Percentiles rank a stretch among this genome's conserved stretches.
Conservation (phyloP, 2,329 filamentous ascomycete genomes). For the Trichoderma endophyticum region DNA sequence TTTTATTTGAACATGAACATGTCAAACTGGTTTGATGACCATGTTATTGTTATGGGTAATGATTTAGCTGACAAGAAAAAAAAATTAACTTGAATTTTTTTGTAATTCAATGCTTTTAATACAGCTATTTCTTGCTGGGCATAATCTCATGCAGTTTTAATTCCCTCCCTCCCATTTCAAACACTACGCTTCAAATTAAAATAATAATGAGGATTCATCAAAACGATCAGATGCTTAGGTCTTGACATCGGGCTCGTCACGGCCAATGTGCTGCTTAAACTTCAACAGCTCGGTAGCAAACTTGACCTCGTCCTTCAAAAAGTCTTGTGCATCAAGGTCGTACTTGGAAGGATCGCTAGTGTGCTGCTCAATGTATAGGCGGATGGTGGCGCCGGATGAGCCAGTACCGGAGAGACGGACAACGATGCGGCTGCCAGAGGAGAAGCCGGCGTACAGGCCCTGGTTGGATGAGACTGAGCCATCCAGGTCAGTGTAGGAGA, state of each 20-base stretch:
- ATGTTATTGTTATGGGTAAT: not conserved
- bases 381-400: conserved; percentile 91
- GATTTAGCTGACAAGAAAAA: not conserved
- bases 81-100: not conserved
- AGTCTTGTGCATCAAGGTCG: conserved; percentile 82
- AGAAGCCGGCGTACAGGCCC: conserved; percentile 91
- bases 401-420: conserved; percentile 94
- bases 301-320: conserved; percentile 84
- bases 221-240: conserved; percentile 54
- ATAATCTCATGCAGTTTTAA: conserved; percentile 2
- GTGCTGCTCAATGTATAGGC: conserved; percentile 96
- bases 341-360: conserved; percentile 77
- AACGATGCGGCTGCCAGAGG: conserved; percentile 90
- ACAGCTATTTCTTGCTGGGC: conserved; percentile 6
- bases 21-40: not conserved
- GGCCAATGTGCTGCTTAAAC: conserved; percentile 89
- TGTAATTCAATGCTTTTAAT: conserved; percentile 2
- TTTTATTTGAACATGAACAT: not conserved
- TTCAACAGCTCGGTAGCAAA: conserved; percentile 82
- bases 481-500: conserved; percentile 98
- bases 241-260: conserved; percentile 93
- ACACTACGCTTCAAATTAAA: not conserved
- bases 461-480: conserved; percentile 94
- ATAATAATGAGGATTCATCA: not conserved
- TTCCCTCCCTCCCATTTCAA: not conserved